phyloP scores from a whole-genome alignment of 768 basidiomycete species.

The Rhizopogon sp. region DNA sequence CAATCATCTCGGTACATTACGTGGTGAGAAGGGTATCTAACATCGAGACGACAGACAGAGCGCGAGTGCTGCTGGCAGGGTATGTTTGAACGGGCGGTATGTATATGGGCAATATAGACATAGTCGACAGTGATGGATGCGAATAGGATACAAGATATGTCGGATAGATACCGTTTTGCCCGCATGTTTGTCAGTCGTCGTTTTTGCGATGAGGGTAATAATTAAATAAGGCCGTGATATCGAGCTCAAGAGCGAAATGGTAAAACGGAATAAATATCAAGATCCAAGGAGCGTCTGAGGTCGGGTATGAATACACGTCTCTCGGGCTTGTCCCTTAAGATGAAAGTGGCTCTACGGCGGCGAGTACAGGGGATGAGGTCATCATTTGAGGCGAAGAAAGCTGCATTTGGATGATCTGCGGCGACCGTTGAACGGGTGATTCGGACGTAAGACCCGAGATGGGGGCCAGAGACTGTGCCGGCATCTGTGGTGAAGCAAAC shows the following conservation, averaged over 20 bases:
- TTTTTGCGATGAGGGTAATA: conserved; percentile 14
- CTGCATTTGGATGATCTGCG: conserved; percentile 14
- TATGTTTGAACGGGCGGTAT: conserved; percentile 13
- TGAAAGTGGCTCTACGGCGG: conserved; percentile 14
- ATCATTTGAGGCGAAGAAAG: conserved; percentile 21
- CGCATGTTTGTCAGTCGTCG: conserved; percentile 12
- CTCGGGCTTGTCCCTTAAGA: conserved; percentile 9
- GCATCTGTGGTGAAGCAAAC: conserved; percentile 27
- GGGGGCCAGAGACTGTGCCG: conserved; percentile 20
- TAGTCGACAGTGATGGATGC: conserved; percentile 16
- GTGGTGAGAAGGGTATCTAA: conserved; percentile 23
- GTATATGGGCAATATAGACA: conserved; percentile 26
- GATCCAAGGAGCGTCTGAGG: conserved; percentile 3
- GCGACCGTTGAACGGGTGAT: conserved; percentile 16
- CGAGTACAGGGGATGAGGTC: conserved; percentile 13
- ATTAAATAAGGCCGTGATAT: conserved; percentile 28
- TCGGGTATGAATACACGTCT: not conserved
- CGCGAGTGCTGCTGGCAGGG: conserved; percentile 10
- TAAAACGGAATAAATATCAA: conserved; percentile 27
- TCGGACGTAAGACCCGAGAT: conserved; percentile 23
- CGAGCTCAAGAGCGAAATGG: conserved; percentile 17
- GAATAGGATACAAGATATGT: conserved; percentile 26
- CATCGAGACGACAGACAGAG: conserved; percentile 22
- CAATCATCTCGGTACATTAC: conserved; percentile 22
- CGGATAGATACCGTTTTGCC: conserved; percentile 13